phyloP scores from a whole-genome alignment of 306 rosid species.

The Echinosophora koreensis region DNA sequence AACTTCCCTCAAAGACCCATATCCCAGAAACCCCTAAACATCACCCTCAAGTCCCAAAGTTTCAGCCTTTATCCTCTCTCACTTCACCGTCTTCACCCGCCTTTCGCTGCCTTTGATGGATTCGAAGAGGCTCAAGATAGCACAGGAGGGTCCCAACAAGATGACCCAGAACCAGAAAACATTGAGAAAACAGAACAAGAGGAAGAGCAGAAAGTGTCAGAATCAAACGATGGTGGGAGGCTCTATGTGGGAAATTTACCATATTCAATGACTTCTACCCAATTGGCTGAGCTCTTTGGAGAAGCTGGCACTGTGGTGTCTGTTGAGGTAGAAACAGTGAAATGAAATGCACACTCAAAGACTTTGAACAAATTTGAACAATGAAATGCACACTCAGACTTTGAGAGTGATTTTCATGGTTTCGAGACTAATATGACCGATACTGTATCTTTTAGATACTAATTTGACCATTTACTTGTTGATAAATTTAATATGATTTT shows the following conservation, averaged over 20 bases:
- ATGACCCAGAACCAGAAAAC: slow-evolving; percentile 49
- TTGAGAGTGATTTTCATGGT: neutral
- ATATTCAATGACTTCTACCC: slow-evolving; percentile 66
- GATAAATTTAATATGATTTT: neutral
- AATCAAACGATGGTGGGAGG: slow-evolving; percentile 70
- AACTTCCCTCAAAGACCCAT: slow-evolving; percentile 57
- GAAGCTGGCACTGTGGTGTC: slow-evolving; percentile 82
- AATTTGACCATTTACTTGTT: neutral
- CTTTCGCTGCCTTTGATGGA: slow-evolving; percentile 60
- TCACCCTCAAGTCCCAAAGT: slow-evolving; percentile 55
- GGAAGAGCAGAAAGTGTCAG: slow-evolving; percentile 51
- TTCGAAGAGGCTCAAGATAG: slow-evolving; percentile 53
- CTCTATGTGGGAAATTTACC: slow-evolving; percentile 92
- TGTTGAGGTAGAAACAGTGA: slow-evolving; percentile 67
- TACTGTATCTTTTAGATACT: neutral
- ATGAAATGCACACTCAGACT: neutral
- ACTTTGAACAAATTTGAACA: neutral
- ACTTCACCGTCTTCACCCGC: slow-evolving; percentile 48
- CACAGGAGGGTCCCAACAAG: slow-evolving; percentile 40
- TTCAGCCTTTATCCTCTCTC: slow-evolving; percentile 50
- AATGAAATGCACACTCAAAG: neutral
- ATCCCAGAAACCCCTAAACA: slow-evolving; percentile 55
- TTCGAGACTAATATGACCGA: neutral
- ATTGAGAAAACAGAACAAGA: slow-evolving; percentile 44
- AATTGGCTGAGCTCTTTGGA: slow-evolving; percentile 70